These are phyloP conservation scores for Breynia disticha DNA, from an alignment of 441 rosid genomes.

Conservation along the genomic window DNA sequence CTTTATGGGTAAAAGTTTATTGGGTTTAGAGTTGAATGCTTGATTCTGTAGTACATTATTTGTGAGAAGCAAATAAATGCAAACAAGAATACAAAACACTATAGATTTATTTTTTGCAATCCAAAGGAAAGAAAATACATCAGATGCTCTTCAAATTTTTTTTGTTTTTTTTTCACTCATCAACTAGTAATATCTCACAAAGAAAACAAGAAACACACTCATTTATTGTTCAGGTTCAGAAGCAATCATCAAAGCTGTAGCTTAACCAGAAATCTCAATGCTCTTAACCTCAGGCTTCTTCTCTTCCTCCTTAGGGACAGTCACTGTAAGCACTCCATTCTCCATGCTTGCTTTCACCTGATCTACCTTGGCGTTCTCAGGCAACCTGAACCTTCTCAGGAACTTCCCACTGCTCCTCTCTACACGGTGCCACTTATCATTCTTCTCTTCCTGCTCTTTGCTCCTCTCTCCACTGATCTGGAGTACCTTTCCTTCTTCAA, in stretches of 20 bases:
- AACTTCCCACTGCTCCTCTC: constrained; percentile 38
- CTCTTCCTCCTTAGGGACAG: constrained; percentile 26
- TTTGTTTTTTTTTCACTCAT: too few species aligned
- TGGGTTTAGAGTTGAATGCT: too few species aligned
- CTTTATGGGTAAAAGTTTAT: too few species aligned
- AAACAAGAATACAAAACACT: too few species aligned
- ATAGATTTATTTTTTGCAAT: too few species aligned
- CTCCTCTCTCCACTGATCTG: constrained; percentile 44
- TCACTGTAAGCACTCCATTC: constrained; percentile 38
- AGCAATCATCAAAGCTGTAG: background rate
- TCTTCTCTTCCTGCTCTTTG: constrained; percentile 39
- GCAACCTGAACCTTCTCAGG: constrained; percentile 32
- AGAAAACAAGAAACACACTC: background rate
- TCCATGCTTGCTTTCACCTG: constrained; percentile 36
- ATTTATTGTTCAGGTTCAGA: background rate
- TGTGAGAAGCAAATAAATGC: too few species aligned
- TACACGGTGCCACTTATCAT: constrained; percentile 33
- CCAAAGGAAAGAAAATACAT: too few species aligned
- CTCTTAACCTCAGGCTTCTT: constrained; percentile 32
- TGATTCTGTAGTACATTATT: too few species aligned
- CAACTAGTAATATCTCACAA: background rate
- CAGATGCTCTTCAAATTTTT: too few species aligned
- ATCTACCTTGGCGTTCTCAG: constrained; percentile 35
- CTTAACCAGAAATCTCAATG: constrained; percentile 27
- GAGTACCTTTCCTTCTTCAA: constrained; percentile 37